Conservation (phyloP, 768 basidiomycete species). For the Galerina marginata region DNA sequence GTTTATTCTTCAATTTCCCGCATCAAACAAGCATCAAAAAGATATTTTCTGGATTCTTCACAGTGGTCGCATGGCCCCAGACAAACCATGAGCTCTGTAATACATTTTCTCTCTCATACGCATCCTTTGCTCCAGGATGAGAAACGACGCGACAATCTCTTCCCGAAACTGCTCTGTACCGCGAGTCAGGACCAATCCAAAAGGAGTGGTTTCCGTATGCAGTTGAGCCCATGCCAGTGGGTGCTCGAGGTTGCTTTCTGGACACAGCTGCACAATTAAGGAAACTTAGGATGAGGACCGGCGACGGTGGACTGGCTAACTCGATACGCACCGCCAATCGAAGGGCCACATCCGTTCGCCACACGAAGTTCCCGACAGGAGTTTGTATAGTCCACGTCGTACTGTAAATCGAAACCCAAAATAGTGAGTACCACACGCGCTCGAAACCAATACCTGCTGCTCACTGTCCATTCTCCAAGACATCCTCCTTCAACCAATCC, state of each 20-base stretch:
- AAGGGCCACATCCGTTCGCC: slow-evolving; percentile 1
- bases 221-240: slow-evolving; percentile 13
- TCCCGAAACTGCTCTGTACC: slow-evolving; percentile 10
- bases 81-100: not conserved
- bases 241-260: slow-evolving; percentile 1
- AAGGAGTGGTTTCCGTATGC: not conserved
- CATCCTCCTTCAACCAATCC: slow-evolving; percentile 13
- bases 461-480: not conserved
- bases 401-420: too few relatives aligned
- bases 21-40: too few relatives aligned
- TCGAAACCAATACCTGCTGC: not conserved
- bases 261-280: slow-evolving; percentile 1
- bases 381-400: slow-evolving; percentile 9
- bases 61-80: too few relatives aligned
- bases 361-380: slow-evolving; percentile 7
- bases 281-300: not conserved
- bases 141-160: slow-evolving; percentile 10
- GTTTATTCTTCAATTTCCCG: too few relatives aligned
- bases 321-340: slow-evolving; percentile 12
- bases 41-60: too few relatives aligned
- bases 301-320: too few relatives aligned
- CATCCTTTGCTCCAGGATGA: slow-evolving; percentile 1
- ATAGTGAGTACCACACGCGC: too few relatives aligned
- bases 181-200: slow-evolving; percentile 2
- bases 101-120: slow-evolving; percentile 1